Evolutionary conservation across 805 yeast species (phyloP), one percentile per base, ranked within the genome.

Genomic region (Saturnispora kantuleensis): DNA sequence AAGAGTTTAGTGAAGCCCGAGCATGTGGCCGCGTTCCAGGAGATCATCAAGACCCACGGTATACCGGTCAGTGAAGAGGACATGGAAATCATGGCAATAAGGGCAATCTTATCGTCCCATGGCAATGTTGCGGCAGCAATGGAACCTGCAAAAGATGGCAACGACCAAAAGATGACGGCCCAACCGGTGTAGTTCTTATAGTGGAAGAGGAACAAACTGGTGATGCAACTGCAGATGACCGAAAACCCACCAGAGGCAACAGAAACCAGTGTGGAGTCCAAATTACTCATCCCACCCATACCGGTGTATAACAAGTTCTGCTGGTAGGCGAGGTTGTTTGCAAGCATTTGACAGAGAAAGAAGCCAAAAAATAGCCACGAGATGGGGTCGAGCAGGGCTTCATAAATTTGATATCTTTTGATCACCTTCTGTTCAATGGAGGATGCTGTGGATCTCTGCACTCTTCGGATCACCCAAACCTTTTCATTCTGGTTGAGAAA

Each of bases 171-270:
- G 7, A 53, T 50, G 18, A 52, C 55, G 6, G 52, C 47, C 21
- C 47, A 63, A 4, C 72, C 71, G 6, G 71, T 63, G 10, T 60
- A 63, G 51, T 68, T 60, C 18, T 66, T 66, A 38, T 56, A 54
- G 35, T 48, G 56, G 37, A 62, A 52, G 29, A 71, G 47, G 10
- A 64, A 41, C 16, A 55, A 47, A 2, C 73, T 66, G 1, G 71
- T 67, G 33, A 69, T 41, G 3, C 71, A 48, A 48, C 69, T 59
- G 47, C 65, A 65, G n/a, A 67, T 41, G 9, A 65, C 66, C 9
- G 72, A 69, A 49, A 65, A 74, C 1, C 77, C 77, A 50, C 76
- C 72, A 35, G 72, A 62, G 0, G 78, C 81, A 38, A 72, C 78
- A 10, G 75, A 66, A 5, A 75, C 77, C 36, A 76, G 60, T 0